These are phyloP conservation scores for Datura wrightii DNA, from an alignment of 257 asterid species.

Conservation along the genomic window DNA sequence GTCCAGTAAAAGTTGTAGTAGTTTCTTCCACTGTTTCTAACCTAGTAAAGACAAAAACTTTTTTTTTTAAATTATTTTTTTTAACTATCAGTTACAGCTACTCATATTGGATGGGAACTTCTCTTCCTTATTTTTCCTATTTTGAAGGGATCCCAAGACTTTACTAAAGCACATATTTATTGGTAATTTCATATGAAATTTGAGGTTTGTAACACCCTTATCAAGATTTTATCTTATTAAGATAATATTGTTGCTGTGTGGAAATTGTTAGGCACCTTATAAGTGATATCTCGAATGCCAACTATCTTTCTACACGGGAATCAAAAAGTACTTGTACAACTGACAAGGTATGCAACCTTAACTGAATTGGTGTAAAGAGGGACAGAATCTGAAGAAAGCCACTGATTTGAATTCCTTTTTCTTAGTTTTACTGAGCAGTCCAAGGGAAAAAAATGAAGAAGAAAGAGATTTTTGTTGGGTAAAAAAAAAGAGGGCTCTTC, in stretches of 20 bases:
- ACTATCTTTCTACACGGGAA: not conserved
- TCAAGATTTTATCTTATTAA: slow-evolving; percentile 9
- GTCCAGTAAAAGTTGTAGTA: slow-evolving; percentile 32
- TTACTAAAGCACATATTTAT: not conserved
- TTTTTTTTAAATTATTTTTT: not conserved
- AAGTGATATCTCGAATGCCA: not conserved
- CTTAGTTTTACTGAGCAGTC: slow-evolving; percentile 11
- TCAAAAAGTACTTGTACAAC: slow-evolving; percentile 31
- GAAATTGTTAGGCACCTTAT: not conserved
- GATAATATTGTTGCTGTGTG: slow-evolving; percentile 10
- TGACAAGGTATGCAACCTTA: slow-evolving; percentile 26
- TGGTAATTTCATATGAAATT: slow-evolving; percentile 13
- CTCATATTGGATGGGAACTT: slow-evolving; percentile 37
- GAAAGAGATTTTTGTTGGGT: not conserved
- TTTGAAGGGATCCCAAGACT: slow-evolving; percentile 13
- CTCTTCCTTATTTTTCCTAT: slow-evolving; percentile 5
- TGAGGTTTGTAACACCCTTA: not conserved
- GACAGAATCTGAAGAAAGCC: slow-evolving; percentile 27
- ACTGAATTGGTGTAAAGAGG: slow-evolving; percentile 30
- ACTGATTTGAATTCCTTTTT: not conserved
- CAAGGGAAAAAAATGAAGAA: not conserved
- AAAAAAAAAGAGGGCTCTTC: not conserved
- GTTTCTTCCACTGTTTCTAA: slow-evolving; percentile 29
- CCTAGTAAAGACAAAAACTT: slow-evolving; percentile 42
- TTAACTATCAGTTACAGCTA: slow-evolving; percentile 19